phyloP scores from a whole-genome alignment of 805 yeast genomes.

The Hanseniaspora lindneri region DNA sequence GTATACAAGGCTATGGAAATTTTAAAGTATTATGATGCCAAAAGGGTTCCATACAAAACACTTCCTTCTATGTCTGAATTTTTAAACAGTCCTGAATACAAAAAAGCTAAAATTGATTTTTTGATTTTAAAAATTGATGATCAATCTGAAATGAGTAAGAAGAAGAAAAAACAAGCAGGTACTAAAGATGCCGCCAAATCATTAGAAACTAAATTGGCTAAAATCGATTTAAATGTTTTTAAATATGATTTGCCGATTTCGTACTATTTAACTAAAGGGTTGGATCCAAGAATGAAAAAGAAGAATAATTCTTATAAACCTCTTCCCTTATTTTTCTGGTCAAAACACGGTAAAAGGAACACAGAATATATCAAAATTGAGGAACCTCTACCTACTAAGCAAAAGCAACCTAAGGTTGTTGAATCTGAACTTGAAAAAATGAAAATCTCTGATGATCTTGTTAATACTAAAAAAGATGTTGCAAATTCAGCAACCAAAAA shows the following conservation, averaged over 20 bases:
- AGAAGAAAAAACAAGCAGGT: too few relatives aligned
- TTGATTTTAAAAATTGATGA: constrained; percentile 2
- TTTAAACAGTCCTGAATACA: neutral
- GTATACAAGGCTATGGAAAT: constrained; percentile 2
- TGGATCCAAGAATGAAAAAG: neutral
- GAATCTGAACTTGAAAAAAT: neutral
- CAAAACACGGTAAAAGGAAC: neutral
- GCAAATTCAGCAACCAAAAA: too few relatives aligned
- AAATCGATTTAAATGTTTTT: neutral
- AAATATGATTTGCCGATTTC: neutral
- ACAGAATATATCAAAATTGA: neutral
- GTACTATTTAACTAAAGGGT: neutral
- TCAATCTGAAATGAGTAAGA: too few relatives aligned
- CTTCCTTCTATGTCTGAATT: neutral
- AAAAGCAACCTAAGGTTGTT: neutral
- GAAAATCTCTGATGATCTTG: too few relatives aligned
- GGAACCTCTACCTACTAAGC: neutral
- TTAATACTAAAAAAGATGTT: too few relatives aligned
- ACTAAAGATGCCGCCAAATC: neutral
- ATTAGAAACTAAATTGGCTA: neutral
- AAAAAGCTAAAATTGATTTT: constrained; percentile 1
- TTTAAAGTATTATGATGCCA: constrained; percentile 1
- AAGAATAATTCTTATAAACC: neutral
- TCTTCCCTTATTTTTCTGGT: neutral
- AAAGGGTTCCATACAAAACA: neutral